A percentile compares a stretch with the other conserved stretches of the same genome.
These are phyloP conservation scores for Thuidium tamariscinum DNA, from an alignment of 225 moss, liverwort and hornwort species.

Conservation along the genomic window DNA sequence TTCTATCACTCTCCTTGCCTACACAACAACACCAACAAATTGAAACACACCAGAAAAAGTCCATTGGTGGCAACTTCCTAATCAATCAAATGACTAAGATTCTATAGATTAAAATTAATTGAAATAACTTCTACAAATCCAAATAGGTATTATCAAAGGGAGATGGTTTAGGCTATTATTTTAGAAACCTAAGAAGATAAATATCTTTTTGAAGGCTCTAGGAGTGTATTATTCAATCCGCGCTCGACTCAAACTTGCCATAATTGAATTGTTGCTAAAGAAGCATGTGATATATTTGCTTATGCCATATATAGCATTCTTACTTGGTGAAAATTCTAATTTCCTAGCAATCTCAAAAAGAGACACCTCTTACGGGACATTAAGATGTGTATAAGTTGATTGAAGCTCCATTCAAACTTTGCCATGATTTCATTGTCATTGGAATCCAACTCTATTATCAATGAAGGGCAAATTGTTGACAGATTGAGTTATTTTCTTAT, in stretches of 20 bases:
- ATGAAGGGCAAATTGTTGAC: background rate
- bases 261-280: background rate
- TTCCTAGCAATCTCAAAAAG: accelerated
- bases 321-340: background rate
- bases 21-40: no score
- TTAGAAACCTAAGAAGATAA: accelerated
- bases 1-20: no score
- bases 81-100: no score
- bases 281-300: accelerated
- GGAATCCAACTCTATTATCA: accelerated
- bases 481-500: background rate
- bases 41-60: no score
- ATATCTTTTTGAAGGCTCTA: accelerated
- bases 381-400: accelerated
- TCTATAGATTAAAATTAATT: accelerated
- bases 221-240: background rate
- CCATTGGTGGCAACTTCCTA: no score
- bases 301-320: background rate
- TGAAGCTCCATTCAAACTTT: background rate
- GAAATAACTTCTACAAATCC: background rate
- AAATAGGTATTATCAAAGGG: background rate
- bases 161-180: accelerated
- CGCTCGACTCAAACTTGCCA: background rate
- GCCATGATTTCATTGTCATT: accelerated
- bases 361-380: accelerated